These are phyloP conservation scores for Geranomyces variabilis DNA, from an alignment of 192 early-diverging fungal genomes.

Conservation along the genomic window DNA sequence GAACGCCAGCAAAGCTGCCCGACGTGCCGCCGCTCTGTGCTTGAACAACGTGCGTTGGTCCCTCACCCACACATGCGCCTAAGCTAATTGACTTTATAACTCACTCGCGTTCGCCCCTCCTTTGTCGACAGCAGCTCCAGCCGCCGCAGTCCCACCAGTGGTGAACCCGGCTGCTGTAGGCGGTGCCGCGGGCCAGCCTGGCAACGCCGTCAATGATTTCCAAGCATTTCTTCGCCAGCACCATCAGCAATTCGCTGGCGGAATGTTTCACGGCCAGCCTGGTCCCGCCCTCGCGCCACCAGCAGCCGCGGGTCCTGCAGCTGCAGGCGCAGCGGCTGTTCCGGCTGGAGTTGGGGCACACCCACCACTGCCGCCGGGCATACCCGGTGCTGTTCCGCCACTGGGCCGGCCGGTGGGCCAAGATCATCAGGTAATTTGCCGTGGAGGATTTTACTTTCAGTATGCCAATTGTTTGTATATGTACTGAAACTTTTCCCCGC, in stretches of 20 bases:
- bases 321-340: background rate
- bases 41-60: constrained; percentile 37
- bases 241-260: constrained; percentile 24
- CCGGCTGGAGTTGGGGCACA: background rate
- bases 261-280: constrained; percentile 11
- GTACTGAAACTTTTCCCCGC: too few species aligned
- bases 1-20: constrained; percentile 98
- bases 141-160: constrained; percentile 18
- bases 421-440: too few species aligned
- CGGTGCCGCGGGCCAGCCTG: constrained; percentile 2
- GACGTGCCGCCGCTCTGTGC: constrained; percentile 71
- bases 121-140: constrained; percentile 8
- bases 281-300: too few species aligned
- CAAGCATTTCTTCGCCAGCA: constrained; percentile 31
- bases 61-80: background rate
- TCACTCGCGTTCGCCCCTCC: too few species aligned
- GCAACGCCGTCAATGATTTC: constrained; percentile 24
- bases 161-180: constrained; percentile 17
- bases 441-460: background rate
- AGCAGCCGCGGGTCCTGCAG: background rate
- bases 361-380: background rate
- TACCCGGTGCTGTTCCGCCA: too few species aligned
- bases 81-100: background rate
- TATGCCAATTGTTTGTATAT: too few species aligned
- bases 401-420: too few species aligned